Base-by-base conservation (phyloP, 1,284 basidiomycete genomes). In the Taiwanofungus camphoratus region DNA sequence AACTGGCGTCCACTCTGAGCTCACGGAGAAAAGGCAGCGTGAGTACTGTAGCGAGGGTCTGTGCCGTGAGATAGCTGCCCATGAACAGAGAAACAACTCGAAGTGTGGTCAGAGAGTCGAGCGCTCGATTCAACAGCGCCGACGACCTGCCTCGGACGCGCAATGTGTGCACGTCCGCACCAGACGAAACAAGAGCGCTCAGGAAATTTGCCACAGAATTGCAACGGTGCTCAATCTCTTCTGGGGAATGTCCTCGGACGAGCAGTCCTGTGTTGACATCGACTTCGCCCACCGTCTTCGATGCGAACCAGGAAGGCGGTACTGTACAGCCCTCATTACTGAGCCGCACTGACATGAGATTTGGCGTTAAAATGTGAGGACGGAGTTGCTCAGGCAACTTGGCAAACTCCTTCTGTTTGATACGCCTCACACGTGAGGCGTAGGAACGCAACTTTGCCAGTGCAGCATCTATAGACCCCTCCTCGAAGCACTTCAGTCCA, bases 1-100 rank as follows among this genome's bases (percentile, higher is more conserved):
- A 66, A 20, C 66, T 63, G 3, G 71, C 70, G 47, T 80, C 76
- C 13, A 79, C 48, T 44, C 73, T 66, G 32, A 82, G 64, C 36
- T 73, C 60, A 31, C 53, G 50, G 37, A 81, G 66, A 29, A 44
- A 39, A 2, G 70, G 69, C 32, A 79, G 70, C 2, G 51, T 45
- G 8, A 68, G 62, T 35, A 79, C 56, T 2, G 68, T 63, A 29
- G 62, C 54, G 24, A 82, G 52, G 5, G 69, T 68, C 16, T 62
- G 59, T 21, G 56, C 55, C 16, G 63, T 63, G 42, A 81, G 55
- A 12, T 68, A 68, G 3, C 52, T 48, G 12, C 73, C 71, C 18
- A 70, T 58, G 22, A 68, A 65, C 23, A 82, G 59, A 3, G 66
- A 70, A 20, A 79, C 62, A 3, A 59, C 61, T 24, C 60, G 61